Evolutionary conservation across 306 rosid genomes (phyloP).

Genomic region (Begonia fuchsioides): DNA sequence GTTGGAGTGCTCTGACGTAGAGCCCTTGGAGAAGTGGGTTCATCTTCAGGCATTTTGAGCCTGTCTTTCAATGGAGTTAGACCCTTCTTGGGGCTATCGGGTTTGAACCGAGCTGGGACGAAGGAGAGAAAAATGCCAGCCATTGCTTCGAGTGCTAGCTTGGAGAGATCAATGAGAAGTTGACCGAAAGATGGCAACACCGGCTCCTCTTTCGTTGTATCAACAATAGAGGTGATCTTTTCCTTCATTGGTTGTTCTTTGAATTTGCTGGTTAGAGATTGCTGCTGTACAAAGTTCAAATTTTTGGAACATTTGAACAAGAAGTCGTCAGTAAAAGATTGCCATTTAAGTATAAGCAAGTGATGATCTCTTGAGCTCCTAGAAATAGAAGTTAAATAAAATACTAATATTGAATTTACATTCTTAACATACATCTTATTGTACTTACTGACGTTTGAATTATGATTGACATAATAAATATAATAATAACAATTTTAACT

Average conservation of each 20-base stretch:
- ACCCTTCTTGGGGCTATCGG: slow-evolving; percentile 22
- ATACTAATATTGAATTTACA: no score
- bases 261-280: slow-evolving; percentile 20
- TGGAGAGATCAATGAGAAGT: slow-evolving; percentile 55
- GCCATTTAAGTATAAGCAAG: no score
- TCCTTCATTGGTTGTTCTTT: slow-evolving; percentile 33
- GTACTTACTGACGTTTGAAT: no score
- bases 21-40: slow-evolving; percentile 21
- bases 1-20: slow-evolving; percentile 31
- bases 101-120: slow-evolving; percentile 39
- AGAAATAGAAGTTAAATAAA: no score
- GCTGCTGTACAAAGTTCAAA: slow-evolving; percentile 20
- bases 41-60: slow-evolving; percentile 76
- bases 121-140: slow-evolving; percentile 28
- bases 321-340: neutral
- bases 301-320: slow-evolving; percentile 2
- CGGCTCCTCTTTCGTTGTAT: slow-evolving; percentile 61
- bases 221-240: slow-evolving; percentile 26
- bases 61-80: slow-evolving; percentile 60
- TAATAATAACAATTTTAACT: no score
- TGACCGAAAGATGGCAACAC: slow-evolving; percentile 93
- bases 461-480: no score
- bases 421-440: no score
- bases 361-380: no score
- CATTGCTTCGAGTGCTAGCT: slow-evolving; percentile 48